Conservation (phyloP, 345 rosid species). For the Eucalyptus microcorys region DNA sequence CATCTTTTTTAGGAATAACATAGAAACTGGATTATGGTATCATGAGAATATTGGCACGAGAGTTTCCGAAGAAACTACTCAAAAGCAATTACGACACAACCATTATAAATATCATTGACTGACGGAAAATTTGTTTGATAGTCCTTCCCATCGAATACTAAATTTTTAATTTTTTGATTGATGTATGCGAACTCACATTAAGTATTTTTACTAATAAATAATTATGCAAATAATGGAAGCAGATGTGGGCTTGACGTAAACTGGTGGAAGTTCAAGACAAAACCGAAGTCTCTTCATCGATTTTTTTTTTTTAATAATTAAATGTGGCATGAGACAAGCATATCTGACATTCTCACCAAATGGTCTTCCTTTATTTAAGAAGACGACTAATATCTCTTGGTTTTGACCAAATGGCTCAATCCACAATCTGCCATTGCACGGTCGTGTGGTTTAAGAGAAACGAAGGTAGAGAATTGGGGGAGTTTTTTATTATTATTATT, state of each 20-base stretch:
- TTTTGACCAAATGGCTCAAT: neutral
- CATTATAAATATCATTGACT: neutral
- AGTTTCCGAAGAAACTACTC: rapidly evolving
- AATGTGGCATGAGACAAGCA: neutral
- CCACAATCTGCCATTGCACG: neutral
- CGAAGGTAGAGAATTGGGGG: neutral
- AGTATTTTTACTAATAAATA: no score
- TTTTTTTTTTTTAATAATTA: no score
- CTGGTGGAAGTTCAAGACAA: neutral
- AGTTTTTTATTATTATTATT: no score
- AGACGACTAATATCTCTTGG: neutral
- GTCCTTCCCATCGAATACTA: neutral
- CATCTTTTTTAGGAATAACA: neutral
- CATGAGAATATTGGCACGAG: neutral
- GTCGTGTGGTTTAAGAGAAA: neutral
- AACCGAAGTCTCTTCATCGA: neutral
- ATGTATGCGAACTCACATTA: neutral
- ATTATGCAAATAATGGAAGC: neutral
- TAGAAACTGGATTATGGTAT: neutral
- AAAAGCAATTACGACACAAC: neutral
- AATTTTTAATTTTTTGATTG: no score
- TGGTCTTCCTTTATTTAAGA: neutral
- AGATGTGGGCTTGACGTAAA: neutral
- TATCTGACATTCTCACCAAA: neutral
- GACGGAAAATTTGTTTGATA: no score